Evolutionary conservation across 345 rosid genomes (phyloP).

Genomic region (Microthlaspi erraticum): DNA sequence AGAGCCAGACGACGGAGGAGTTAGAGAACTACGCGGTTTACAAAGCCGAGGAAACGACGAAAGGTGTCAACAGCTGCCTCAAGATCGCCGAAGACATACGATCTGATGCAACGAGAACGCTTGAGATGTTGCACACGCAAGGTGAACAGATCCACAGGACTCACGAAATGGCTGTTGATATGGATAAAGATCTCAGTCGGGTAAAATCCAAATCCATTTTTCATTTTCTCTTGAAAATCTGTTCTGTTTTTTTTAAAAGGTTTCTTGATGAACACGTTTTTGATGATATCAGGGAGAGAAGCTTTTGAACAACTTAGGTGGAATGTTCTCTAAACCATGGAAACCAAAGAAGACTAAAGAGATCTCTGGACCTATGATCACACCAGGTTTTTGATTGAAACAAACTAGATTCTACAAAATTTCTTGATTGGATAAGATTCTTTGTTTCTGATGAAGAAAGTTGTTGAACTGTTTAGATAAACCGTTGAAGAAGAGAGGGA

Average conservation of each 20-base stretch:
- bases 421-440: slow-evolving; percentile 12
- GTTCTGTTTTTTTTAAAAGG: not conserved
- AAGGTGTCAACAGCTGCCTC: slow-evolving; percentile 69
- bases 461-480: slow-evolving; percentile 48
- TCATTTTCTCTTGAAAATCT: not conserved
- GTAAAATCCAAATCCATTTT: slow-evolving; percentile 41
- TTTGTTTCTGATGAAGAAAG: not conserved
- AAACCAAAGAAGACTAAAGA: slow-evolving; percentile 81
- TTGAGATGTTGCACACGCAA: slow-evolving; percentile 80
- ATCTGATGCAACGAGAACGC: slow-evolving; percentile 77
- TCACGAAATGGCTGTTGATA: slow-evolving; percentile 69
- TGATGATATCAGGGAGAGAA: slow-evolving; percentile 76
- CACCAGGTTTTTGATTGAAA: slow-evolving; percentile 54
- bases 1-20: slow-evolving; percentile 78
- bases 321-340: slow-evolving; percentile 94
- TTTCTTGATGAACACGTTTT: slow-evolving; percentile 4
- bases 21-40: slow-evolving; percentile 82
- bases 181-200: slow-evolving; percentile 82
- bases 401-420: not conserved
- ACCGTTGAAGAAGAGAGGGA: slow-evolving; percentile 53
- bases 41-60: slow-evolving; percentile 90
- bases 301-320: slow-evolving; percentile 86
- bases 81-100: slow-evolving; percentile 83
- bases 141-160: slow-evolving; percentile 90
- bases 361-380: slow-evolving; percentile 71